A percentile compares a stretch with the other conserved stretches of the same genome.
These are phyloP conservation scores for Neodidymelliopsis sp. DNA, from an alignment of 2,329 filamentous ascomycete genomes.

Conservation along the genomic window DNA sequence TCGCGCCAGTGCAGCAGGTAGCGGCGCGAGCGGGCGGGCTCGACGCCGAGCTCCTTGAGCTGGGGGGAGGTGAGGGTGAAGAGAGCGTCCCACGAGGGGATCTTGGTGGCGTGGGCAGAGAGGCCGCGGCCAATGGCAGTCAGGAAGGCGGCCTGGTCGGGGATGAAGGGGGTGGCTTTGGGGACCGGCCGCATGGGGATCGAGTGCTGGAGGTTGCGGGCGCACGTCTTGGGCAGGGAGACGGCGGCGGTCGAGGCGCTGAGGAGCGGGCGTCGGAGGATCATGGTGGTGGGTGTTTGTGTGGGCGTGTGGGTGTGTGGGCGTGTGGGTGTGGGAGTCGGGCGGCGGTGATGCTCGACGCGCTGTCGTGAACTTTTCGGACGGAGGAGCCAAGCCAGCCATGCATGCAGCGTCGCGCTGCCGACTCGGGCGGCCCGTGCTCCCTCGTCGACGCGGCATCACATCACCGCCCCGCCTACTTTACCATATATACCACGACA, in stretches of 20 bases:
- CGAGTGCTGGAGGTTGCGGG: constrained; percentile 50
- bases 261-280: constrained; percentile 46
- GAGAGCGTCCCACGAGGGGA: constrained; percentile 87
- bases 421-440: constrained; percentile 9
- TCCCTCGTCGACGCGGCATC: neutral
- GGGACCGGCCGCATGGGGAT: constrained; percentile 62
- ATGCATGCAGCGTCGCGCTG: too few species aligned
- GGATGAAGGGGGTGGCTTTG: constrained; percentile 81
- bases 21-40: constrained; percentile 79
- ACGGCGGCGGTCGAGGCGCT: constrained; percentile 32
- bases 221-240: constrained; percentile 38
- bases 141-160: constrained; percentile 85
- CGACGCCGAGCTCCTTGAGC: constrained; percentile 81
- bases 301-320: neutral
- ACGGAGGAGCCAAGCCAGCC: constrained; percentile 39
- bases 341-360: neutral
- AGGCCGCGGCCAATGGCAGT: constrained; percentile 89
- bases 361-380: constrained; percentile 39
- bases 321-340: neutral
- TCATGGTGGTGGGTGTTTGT: constrained; percentile 37
- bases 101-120: constrained; percentile 81
- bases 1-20: constrained; percentile 91
- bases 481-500: neutral
- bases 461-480: neutral
- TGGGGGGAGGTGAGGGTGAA: constrained; percentile 82